These are phyloP conservation scores for Rosa multiflora DNA, from an alignment of 306 rosid genomes.

Conservation along the genomic window DNA sequence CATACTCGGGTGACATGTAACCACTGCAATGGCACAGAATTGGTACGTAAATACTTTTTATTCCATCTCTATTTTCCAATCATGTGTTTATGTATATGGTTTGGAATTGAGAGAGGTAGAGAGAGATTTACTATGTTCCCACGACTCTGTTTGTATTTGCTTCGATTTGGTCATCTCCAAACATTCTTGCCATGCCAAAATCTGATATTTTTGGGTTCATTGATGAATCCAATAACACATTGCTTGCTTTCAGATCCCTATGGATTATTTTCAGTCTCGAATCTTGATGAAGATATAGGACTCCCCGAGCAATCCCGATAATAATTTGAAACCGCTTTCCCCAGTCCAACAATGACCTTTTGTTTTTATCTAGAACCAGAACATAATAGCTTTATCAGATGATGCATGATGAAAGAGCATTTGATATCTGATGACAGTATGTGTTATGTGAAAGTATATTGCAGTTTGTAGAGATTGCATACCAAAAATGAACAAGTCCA, in stretches of 20 bases:
- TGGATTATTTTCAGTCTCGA: constrained; percentile 65
- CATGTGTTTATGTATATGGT: not conserved
- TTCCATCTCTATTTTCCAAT: not conserved
- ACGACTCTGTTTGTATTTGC: constrained; percentile 59
- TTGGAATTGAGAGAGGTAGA: constrained; percentile 16
- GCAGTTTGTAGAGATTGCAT: constrained; percentile 13
- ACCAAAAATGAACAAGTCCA: constrained; percentile 60
- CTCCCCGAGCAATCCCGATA: constrained; percentile 53
- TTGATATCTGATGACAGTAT: not conserved
- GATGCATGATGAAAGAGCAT: not conserved
- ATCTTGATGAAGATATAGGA: constrained; percentile 72
- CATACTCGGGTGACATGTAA: constrained; percentile 40
- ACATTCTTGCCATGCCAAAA: constrained; percentile 79
- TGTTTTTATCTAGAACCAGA: constrained; percentile 32
- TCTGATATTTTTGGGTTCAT: constrained; percentile 71
- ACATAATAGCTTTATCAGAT: constrained; percentile 4
- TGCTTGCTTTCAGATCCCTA: constrained; percentile 66
- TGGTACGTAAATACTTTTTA: not conserved
- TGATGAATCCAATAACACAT: constrained; percentile 52
- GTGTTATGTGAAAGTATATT: not conserved
- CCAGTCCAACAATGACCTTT: constrained; percentile 46
- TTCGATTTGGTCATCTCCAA: constrained; percentile 58
- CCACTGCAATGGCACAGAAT: constrained; percentile 26
- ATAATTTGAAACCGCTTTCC: constrained; percentile 48
- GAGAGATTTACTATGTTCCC: constrained; percentile 60